Evolutionary conservation across 2,329 filamentous ascomycete species (phyloP), one percentile per base, ranked within the genome.

Genomic region (Fusarium penzigii): DNA sequence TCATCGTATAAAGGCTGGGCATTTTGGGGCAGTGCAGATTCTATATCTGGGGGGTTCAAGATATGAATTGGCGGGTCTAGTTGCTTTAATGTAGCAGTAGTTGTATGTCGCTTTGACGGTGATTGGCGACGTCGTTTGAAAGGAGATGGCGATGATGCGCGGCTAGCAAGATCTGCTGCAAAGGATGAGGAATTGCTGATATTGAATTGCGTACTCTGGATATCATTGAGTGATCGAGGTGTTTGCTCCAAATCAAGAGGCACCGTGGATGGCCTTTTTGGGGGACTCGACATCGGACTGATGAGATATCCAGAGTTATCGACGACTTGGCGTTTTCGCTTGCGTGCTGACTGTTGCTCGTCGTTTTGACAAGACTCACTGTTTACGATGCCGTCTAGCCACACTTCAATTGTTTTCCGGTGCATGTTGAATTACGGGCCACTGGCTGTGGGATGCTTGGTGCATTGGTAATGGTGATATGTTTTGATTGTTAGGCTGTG

Each of bases 221-320:
- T n/a, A 9, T 48, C 46, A 7, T 11, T 36, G n/a, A 29, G 46
- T 12, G 46, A 29, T 13, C 29, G 39, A 48, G 46, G 46, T 9
- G 45, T 47, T 25, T 16, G n/a, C 14, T 47, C 45, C 12, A 34
- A 29, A 47, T 47, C 45, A 10, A 47, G 6, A n/a, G 39, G 45
- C 29, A 6, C 38, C 3, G 14, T 32, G 11, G 39, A 9, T 16
- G 11, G 45, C 12, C 45, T 41, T 14, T 47, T 39, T 3, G 29
- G 38, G 20, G 20, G 20, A 11, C 39, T 47, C n/a, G 45, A 32
- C 45, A 47, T 42, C n/a, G 45, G 14, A 39, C 38, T n/a, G 38
- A 17, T 39, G 38, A 39, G 38, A 25, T 25, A 25, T 25, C 20
- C 20, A 25, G 20, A 25, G 20, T 25, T 25, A 25, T 25, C 20